Base-by-base conservation (phyloP, 2,329 filamentous ascomycete species). In the Hypoxylon sp. region DNA sequence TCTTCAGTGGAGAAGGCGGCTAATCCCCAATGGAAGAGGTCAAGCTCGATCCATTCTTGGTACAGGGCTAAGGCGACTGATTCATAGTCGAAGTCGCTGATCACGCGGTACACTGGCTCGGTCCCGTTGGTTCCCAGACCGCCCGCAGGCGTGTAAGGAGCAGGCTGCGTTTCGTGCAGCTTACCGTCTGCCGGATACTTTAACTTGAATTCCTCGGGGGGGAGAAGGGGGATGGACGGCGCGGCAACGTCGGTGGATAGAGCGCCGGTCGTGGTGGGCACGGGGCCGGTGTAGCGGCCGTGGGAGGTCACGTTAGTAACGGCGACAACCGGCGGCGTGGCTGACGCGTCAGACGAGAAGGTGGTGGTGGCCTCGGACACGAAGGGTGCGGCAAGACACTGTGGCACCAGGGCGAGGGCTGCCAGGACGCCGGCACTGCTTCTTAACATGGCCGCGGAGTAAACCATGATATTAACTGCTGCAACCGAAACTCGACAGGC, bases 11-110 rank as follows among this genome's bases (percentile, higher is more conserved):
- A 87, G 77, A 92, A 95, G 0, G 81, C 85, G 0, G 85, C 87
- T 2, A 95, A 83, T 13, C 90, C 91, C 73, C 90, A 88, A 76
- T 91, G 88, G 84, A 95, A 95, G 13, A 93, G 83, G 73, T 95
- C 92, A 1, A 95, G 82, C 78, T 95, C 91, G 56, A 94, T 93
- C 85, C 87, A 95, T 77, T 95, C 92, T 71, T 93, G 90, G 74
- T 94, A 94, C 0, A 94, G 80, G 11, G 85, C 91, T 11, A 95
- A 81, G 0, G 88, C 85, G 28, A 95, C 83, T 0, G 91, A 93
- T 74, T 94, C 84, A 74, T 90, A 95, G 76, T 95, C 92, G 73
- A 93, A 95, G 72, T 96, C 92, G 67, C 89, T 92, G 71, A 92
- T 84, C 0, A 91, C 88, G 64, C 90, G 87, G 77, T 94, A 94